Conservation (phyloP, 371 early-diverging fungal species). For the Batkoa obscura region DNA sequence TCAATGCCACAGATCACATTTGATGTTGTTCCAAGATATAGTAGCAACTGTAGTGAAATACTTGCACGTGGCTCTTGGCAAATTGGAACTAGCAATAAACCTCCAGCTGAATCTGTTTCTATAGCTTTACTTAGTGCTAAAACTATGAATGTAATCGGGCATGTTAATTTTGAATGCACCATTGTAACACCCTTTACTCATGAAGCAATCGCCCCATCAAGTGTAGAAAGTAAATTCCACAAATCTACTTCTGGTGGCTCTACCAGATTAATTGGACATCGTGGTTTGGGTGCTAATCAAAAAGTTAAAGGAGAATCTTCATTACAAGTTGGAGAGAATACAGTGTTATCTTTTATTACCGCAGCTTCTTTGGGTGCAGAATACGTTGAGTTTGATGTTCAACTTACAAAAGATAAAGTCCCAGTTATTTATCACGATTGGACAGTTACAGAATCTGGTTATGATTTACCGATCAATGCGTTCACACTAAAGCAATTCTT, state of each 20-base stretch:
- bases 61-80: conserved; percentile 37
- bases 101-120: conserved; percentile 19
- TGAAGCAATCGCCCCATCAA: conserved; percentile 25
- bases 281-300: conserved; percentile 84
- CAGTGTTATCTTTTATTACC: conserved; percentile 71
- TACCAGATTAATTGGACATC: conserved; percentile 80
- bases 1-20: conserved; percentile 36
- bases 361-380: conserved; percentile 76
- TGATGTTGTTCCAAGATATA: too few relatives aligned
- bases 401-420: conserved; percentile 76
- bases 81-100: conserved; percentile 18
- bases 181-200: conserved; percentile 47
- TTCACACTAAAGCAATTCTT: conserved; percentile 58
- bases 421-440: conserved; percentile 92
- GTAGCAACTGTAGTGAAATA: conserved; percentile 34
- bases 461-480: conserved; percentile 51
- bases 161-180: conserved; percentile 35
- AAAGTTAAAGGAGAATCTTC: conserved; percentile 16
- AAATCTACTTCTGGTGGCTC: conserved; percentile 25
- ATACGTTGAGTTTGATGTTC: conserved; percentile 93
- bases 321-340: conserved; percentile 86
- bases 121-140: conserved; percentile 32
- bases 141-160: conserved; percentile 33
- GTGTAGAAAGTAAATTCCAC: too few relatives aligned
- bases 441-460: conserved; percentile 70